Percentiles rank a stretch among this genome's conserved stretches.
Evolutionary conservation across 495 filamentous ascomycete species (phyloP).

Genomic region (Aspergillus heteromorphus): DNA sequence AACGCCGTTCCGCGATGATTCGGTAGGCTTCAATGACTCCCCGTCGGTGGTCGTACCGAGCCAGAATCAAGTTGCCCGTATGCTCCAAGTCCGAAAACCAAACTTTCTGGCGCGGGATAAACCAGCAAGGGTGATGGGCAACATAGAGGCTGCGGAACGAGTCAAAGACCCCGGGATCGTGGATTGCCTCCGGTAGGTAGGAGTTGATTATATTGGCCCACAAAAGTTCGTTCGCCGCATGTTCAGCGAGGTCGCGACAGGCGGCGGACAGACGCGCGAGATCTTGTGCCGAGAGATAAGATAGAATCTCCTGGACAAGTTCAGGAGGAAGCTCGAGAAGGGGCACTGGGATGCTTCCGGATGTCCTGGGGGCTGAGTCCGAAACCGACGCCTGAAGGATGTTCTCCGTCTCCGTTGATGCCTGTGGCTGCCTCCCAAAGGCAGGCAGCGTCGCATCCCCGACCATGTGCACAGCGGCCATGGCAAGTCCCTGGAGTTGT

Average conservation of each 20-base stretch:
- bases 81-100: slow-evolving; percentile 77
- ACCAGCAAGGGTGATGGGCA: slow-evolving; percentile 77
- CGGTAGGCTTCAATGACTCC: slow-evolving; percentile 78
- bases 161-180: slow-evolving; percentile 48
- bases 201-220: slow-evolving; percentile 61
- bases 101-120: slow-evolving; percentile 68
- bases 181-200: slow-evolving; percentile 48
- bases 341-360: slow-evolving; percentile 5
- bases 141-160: slow-evolving; percentile 65
- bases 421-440: slow-evolving; percentile 9
- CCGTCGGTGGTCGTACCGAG: slow-evolving; percentile 63
- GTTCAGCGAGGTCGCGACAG: slow-evolving; percentile 48
- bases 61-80: slow-evolving; percentile 65
- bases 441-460: slow-evolving; percentile 3
- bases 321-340: slow-evolving; percentile 56
- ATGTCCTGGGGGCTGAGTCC: background rate
- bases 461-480: slow-evolving; percentile 13
- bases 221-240: slow-evolving; percentile 50
- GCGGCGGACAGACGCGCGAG: slow-evolving; percentile 50
- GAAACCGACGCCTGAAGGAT: slow-evolving; percentile 1
- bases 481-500: background rate
- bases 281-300: slow-evolving; percentile 53
- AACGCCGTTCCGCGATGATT: slow-evolving; percentile 57
- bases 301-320: slow-evolving; percentile 55
- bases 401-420: slow-evolving; percentile 6